phyloP scores from a whole-genome alignment of 2,329 filamentous ascomycete genomes.

The Fusarium dlaminii region DNA sequence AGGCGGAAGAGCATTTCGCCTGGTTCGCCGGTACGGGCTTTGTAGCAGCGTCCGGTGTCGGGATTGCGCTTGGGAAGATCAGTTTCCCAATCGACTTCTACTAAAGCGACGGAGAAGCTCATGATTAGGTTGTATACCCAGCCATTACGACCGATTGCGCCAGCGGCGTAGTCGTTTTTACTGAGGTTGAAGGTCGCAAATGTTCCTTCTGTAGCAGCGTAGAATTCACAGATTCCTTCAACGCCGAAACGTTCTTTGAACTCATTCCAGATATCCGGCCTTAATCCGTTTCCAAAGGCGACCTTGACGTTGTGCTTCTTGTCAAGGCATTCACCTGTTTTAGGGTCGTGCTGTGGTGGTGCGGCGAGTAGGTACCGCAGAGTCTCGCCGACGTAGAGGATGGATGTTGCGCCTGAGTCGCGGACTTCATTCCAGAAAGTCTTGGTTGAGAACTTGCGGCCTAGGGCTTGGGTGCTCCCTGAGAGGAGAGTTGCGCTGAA shows the following conservation, averaged over 20 bases:
- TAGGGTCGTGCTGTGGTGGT: slow-evolving; percentile 68
- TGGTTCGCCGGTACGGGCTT: slow-evolving; percentile 66
- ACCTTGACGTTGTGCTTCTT: slow-evolving; percentile 75
- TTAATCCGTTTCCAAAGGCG: slow-evolving; percentile 85
- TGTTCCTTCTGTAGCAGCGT: slow-evolving; percentile 79
- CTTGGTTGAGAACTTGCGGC: slow-evolving; percentile 80
- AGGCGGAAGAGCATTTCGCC: slow-evolving; percentile 82
- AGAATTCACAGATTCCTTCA: slow-evolving; percentile 80
- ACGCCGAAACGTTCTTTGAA: slow-evolving; percentile 86
- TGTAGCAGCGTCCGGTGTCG: slow-evolving; percentile 73
- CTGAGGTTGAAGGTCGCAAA: slow-evolving; percentile 77
- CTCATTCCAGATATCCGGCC: slow-evolving; percentile 84
- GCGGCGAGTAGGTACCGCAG: slow-evolving; percentile 82
- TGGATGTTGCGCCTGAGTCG: slow-evolving; percentile 74
- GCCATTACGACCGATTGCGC: slow-evolving; percentile 81
- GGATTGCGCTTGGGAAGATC: slow-evolving; percentile 75
- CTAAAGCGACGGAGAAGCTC: slow-evolving; percentile 62
- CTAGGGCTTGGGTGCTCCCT: slow-evolving; percentile 75
- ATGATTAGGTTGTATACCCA: slow-evolving; percentile 66
- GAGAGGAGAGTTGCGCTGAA: slow-evolving; percentile 67
- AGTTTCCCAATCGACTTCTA: slow-evolving; percentile 76
- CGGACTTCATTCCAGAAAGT: slow-evolving; percentile 82
- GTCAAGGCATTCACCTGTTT: slow-evolving; percentile 75
- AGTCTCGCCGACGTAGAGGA: slow-evolving; percentile 91
- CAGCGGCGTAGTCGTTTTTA: slow-evolving; percentile 76